Base-by-base conservation (phyloP, 2,329 filamentous ascomycete species). In the Endoconidiophora laricicola region DNA sequence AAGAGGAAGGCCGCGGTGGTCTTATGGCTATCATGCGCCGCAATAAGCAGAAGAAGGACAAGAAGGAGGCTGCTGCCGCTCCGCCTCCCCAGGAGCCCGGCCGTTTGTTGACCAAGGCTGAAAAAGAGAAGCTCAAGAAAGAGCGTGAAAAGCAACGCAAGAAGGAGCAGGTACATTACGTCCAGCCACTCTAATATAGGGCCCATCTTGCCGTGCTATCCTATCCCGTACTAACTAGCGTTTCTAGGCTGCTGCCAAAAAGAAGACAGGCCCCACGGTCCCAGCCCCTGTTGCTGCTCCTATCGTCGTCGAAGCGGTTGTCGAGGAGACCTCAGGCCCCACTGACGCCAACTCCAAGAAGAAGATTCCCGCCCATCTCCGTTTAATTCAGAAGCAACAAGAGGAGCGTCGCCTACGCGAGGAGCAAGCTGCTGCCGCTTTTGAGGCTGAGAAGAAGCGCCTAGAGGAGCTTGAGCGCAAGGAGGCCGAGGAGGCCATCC, bases 41-140 rank as follows among this genome's bases (percentile, higher is more conserved):
- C 69, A 86, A 83, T 66, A 81, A 82, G 64, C 79, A 76, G 63
- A 93, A 86, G 72, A 83, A 84, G 66, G 91, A 87, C 70, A 91
- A 93, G 76, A 94, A 93, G 73, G 63, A 66, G 23, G 62, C 66
- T 44, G 68, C 73, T 33, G 68, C 68, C 44, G 70, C 69, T 59
- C 43, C 39, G 26, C 39, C 44, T n/a, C 90, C 91, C 67, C 83
- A 90, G 1, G 72, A 71, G 3, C 70, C 70, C 53, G 81, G 81
- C 42, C 76, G 79, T 50, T 73, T 96, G 45, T 79, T 96, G 69
- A 94, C 86, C 38, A 98, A 96, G 76, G 91, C 93, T 52, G 88
- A 98, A 70, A 98, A 98, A 71, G 91, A 98, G 65, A 94, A 86
- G 67, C 74, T 90, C 61, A 96, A 90, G 75, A 98, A 95, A 70